Conservation (phyloP, 108 stramenopile species). For the Chaetoceros muelleri region DNA sequence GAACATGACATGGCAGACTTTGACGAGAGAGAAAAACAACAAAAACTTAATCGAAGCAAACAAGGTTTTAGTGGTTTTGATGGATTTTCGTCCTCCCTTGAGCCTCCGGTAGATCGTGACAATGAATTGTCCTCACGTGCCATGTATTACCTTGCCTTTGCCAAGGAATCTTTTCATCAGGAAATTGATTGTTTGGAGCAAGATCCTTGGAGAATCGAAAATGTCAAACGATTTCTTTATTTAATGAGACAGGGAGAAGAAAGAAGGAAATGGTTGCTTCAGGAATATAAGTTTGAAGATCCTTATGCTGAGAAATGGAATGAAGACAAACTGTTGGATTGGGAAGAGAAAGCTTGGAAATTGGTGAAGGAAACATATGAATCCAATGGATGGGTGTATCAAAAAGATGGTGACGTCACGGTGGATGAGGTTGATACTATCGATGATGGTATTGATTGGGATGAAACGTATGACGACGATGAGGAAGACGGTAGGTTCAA, state of each 20-base stretch:
- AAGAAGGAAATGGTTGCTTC: slow-evolving; percentile 57
- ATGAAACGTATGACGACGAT: slow-evolving; percentile 27
- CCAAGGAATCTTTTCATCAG: slow-evolving; percentile 62
- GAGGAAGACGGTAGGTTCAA: slow-evolving; percentile 35
- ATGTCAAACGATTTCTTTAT: slow-evolving; percentile 54
- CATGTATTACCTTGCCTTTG: slow-evolving; percentile 61
- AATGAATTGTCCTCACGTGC: slow-evolving; percentile 63
- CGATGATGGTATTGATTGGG: slow-evolving; percentile 15
- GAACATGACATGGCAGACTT: slow-evolving; percentile 68
- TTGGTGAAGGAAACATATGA: slow-evolving; percentile 23
- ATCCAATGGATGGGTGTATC: slow-evolving; percentile 19
- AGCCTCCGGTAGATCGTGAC: slow-evolving; percentile 65
- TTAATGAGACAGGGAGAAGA: slow-evolving; percentile 66
- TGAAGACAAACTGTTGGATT: slow-evolving; percentile 30
- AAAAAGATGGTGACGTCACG: not conserved
- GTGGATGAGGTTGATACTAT: slow-evolving; percentile 11
- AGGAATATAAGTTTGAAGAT: slow-evolving; percentile 76
- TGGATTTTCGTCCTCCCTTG: slow-evolving; percentile 16
- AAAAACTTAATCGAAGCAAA: not conserved
- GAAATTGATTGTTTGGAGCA: slow-evolving; percentile 45
- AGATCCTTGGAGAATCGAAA: slow-evolving; percentile 48
- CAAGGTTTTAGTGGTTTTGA: slow-evolving; percentile 4
- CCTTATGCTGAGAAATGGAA: slow-evolving; percentile 28
- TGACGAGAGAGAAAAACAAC: slow-evolving; percentile 30
- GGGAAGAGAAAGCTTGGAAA: slow-evolving; percentile 28